A percentile compares a stretch with the other conserved stretches of the same genome.
Conservation (phyloP, 2,329 filamentous ascomycete genomes). For the Pseudovirgaria hyperparasitica region DNA sequence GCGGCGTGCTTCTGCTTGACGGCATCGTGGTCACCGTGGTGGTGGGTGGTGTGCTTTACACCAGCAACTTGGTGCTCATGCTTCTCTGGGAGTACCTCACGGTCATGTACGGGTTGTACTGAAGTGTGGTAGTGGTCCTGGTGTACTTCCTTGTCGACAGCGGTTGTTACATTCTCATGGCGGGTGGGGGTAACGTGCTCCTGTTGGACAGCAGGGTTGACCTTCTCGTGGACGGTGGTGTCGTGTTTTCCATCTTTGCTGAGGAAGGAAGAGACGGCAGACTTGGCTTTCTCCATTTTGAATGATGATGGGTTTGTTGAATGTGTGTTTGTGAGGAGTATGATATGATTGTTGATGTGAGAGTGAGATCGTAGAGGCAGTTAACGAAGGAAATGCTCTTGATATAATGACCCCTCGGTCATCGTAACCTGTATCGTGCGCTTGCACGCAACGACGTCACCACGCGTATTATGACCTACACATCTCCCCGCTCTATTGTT, state of each 20-base stretch:
- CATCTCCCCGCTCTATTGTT: no score
- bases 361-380: conserved; percentile 1
- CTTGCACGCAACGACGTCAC: no score
- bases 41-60: conserved; percentile 47
- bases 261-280: conserved; percentile 48
- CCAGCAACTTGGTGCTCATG: conserved; percentile 47
- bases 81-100: conserved; percentile 46
- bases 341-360: conserved; percentile 3
- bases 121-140: conserved; percentile 62
- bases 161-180: conserved; percentile 50
- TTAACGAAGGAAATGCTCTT: background rate
- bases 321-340: conserved; percentile 5
- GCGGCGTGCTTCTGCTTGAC: conserved; percentile 18
- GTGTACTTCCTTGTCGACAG: conserved; percentile 55
- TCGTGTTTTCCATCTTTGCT: conserved; percentile 49
- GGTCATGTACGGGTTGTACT: conserved; percentile 49
- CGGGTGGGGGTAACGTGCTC: conserved; percentile 47
- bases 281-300: conserved; percentile 53
- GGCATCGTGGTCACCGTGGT: conserved; percentile 44
- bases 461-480: no score
- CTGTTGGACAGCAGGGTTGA: conserved; percentile 46
- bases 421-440: no score
- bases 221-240: conserved; percentile 56
- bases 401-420: no score
- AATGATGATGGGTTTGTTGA: conserved; percentile 7